Percentiles rank a stretch among this genome's conserved stretches.
Conservation (phyloP, 2,329 filamentous ascomycete genomes). For the Cladosporium sp. region DNA sequence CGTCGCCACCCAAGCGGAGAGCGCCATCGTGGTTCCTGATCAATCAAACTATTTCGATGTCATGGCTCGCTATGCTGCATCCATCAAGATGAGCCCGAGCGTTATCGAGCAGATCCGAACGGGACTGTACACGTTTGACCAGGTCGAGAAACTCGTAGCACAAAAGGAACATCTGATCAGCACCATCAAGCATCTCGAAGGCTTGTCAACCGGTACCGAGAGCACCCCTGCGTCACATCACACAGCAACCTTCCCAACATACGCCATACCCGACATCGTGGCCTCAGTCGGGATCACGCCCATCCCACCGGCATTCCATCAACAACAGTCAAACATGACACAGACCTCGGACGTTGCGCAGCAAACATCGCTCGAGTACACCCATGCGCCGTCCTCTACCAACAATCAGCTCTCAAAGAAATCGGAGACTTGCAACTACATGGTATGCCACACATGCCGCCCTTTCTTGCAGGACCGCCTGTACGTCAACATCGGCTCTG, state of each 20-base stretch:
- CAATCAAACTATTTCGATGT: conserved; percentile 9
- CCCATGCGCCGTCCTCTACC: background rate
- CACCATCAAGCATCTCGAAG: conserved; percentile 20
- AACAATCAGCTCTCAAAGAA: background rate
- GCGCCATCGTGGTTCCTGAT: background rate
- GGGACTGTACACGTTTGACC: conserved; percentile 39
- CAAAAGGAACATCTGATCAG: conserved; percentile 37
- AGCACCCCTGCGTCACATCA: background rate
- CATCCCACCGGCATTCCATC: conserved; percentile 10
- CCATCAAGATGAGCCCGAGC: conserved; percentile 35
- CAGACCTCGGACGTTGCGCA: background rate
- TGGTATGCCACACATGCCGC: conserved; percentile 47
- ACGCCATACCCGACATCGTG: conserved; percentile 20
- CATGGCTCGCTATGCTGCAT: conserved; percentile 13
- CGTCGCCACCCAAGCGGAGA: background rate
- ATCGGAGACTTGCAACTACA: conserved; percentile 36
- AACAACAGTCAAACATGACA: background rate
- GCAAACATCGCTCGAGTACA: background rate
- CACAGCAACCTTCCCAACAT: background rate
- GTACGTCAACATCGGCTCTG: conserved; percentile 41
- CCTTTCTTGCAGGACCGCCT: conserved; percentile 46
- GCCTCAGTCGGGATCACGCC: conserved; percentile 22
- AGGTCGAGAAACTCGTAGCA: conserved; percentile 37
- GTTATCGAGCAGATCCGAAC: conserved; percentile 39
- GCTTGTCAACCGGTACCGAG: background rate